These are phyloP conservation scores for Cystobasidiopsis lactophilus DNA, from an alignment of 768 basidiomycete species.

Conservation along the genomic window DNA sequence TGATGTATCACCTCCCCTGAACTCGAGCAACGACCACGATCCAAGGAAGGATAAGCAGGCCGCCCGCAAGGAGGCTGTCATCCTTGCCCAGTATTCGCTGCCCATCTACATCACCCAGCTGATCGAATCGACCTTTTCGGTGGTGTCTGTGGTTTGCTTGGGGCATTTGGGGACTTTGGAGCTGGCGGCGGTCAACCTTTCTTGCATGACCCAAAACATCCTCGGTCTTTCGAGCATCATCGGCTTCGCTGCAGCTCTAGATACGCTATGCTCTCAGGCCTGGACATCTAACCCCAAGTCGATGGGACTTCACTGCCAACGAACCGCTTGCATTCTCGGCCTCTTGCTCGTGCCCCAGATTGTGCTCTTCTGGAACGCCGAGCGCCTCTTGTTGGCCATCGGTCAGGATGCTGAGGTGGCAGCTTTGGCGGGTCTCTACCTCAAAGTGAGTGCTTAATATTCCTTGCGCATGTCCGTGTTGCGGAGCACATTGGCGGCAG, in stretches of 20 bases:
- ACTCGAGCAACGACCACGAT: no score
- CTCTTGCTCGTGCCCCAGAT: conserved; percentile 30
- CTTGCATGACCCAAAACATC: conserved; percentile 40
- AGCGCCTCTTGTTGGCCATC: conserved; percentile 43
- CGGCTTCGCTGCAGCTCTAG: conserved; percentile 33
- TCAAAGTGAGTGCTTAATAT: no score
- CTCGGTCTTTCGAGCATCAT: conserved; percentile 17
- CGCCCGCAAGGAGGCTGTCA: no score
- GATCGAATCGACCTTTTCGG: background rate
- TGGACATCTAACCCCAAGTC: conserved; percentile 79
- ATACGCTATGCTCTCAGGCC: conserved; percentile 79
- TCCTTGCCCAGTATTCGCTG: background rate
- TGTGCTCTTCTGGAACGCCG: conserved; percentile 61
- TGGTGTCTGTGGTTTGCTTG: background rate
- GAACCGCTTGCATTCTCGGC: conserved; percentile 11
- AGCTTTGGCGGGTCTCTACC: conserved; percentile 12
- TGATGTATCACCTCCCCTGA: no score
- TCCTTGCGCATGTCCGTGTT: no score
- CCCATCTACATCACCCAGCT: background rate
- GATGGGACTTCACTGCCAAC: conserved; percentile 13
- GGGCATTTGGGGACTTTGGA: background rate
- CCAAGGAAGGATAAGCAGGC: no score
- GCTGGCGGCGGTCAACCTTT: no score
- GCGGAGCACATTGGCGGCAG: no score
- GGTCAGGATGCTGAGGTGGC: conserved; percentile 22